Conservation (phyloP, 2,329 filamentous ascomycete genomes). For the Berkeleyomyces rouxiae region DNA sequence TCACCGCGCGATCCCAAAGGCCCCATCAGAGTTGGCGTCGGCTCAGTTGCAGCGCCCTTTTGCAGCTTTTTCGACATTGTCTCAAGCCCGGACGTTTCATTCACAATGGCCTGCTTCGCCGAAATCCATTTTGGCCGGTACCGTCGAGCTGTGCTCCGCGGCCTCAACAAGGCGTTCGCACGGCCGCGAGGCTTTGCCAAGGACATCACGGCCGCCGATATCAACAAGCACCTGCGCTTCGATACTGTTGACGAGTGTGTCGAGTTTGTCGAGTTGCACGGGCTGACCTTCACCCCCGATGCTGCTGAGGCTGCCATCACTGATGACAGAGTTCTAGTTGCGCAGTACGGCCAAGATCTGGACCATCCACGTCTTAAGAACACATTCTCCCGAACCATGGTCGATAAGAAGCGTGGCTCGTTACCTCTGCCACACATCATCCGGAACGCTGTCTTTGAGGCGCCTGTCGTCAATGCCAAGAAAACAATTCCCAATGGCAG, state of each 20-base stretch:
- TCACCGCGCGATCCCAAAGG: constrained; percentile 40
- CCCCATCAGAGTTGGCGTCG: constrained; percentile 31
- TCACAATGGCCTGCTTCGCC: constrained; percentile 53
- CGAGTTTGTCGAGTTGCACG: constrained; percentile 43
- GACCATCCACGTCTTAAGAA: constrained; percentile 36
- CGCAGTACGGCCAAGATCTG: constrained; percentile 26
- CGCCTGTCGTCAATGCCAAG: constrained; percentile 4
- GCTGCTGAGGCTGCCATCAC: constrained; percentile 24
- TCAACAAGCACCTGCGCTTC: constrained; percentile 46
- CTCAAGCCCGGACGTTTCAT: constrained; percentile 39
- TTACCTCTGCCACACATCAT: constrained; percentile 38
- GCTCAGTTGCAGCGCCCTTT: constrained; percentile 21
- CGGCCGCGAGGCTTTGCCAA: constrained; percentile 40
- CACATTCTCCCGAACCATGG: constrained; percentile 36
- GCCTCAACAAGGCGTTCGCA: constrained; percentile 37
- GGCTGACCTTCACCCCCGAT: constrained; percentile 32
- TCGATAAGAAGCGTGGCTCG: constrained; percentile 42
- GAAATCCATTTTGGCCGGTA: constrained; percentile 49
- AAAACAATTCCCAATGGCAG: not conserved
- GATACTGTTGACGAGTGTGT: constrained; percentile 51
- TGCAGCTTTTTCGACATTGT: constrained; percentile 44
- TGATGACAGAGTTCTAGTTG: not conserved
- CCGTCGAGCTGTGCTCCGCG: constrained; percentile 39
- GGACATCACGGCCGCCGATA: constrained; percentile 39
- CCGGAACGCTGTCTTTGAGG: constrained; percentile 36